Conservation (phyloP, 2,329 filamentous ascomycete species). For the Huntiella abstrusa region DNA sequence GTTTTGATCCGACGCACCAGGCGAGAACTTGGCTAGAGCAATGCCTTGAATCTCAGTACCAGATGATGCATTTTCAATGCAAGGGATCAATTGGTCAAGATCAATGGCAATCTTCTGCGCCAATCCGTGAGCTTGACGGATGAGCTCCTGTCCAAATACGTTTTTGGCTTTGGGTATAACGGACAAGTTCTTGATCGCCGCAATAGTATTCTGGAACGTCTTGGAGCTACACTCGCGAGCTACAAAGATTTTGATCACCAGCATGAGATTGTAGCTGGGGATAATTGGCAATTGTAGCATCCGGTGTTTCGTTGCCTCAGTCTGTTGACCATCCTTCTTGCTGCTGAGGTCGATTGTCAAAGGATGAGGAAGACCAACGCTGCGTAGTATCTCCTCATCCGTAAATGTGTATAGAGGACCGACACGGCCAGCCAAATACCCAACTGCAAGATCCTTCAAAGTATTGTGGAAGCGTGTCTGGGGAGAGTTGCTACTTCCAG, state of each 20-base stretch:
- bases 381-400: too few species aligned
- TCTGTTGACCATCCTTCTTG: neutral
- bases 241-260: constrained; percentile 93
- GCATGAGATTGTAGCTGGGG: constrained; percentile 69
- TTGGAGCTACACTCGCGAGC: constrained; percentile 92
- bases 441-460: neutral
- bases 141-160: constrained; percentile 81
- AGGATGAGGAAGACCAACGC: too few species aligned
- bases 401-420: constrained; percentile 9
- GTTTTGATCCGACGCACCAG: constrained; percentile 87
- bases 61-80: constrained; percentile 70
- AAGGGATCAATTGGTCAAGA: constrained; percentile 64
- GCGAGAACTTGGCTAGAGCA: constrained; percentile 86
- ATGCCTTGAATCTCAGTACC: constrained; percentile 92
- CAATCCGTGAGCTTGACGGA: constrained; percentile 66
- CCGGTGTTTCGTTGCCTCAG: constrained; percentile 26
- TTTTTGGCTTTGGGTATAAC: constrained; percentile 79
- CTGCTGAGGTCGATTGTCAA: too few species aligned
- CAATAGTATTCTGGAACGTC: constrained; percentile 93
- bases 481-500: too few species aligned
- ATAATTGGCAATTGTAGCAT: constrained; percentile 64
- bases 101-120: constrained; percentile 73
- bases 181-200: constrained; percentile 96
- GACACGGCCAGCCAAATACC: constrained; percentile 13
- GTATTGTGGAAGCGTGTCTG: too few species aligned